Evolutionary conservation across 2,329 filamentous ascomycete species (phyloP).

Genomic region (Aphanocladium album): DNA sequence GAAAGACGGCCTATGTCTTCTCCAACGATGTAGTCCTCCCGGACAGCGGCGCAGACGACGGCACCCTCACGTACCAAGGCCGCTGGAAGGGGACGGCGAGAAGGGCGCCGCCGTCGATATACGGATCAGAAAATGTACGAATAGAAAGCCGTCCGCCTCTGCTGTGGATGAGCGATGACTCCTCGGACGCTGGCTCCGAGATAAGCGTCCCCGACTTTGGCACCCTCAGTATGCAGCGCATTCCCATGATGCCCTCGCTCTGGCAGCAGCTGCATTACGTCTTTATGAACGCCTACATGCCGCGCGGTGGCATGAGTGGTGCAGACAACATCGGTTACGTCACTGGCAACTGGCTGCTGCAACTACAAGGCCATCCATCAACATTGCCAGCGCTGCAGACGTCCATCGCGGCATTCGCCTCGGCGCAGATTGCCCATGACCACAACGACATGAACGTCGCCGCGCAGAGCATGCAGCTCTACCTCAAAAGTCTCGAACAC

Average conservation of each 20-base stretch:
- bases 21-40: constrained; percentile 11
- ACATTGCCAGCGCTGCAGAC: constrained; percentile 8
- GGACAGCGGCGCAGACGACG: neutral
- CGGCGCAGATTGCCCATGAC: constrained; percentile 7
- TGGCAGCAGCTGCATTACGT: constrained; percentile 13
- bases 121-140: neutral
- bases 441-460: constrained; percentile 2
- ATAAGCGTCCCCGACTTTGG: neutral
- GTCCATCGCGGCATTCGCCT: constrained; percentile 9
- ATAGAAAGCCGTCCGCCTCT: neutral
- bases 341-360: constrained; percentile 12
- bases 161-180: neutral
- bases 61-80: constrained; percentile 6
- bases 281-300: constrained; percentile 12
- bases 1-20: constrained; percentile 13
- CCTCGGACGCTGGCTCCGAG: neutral
- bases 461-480: constrained; percentile 9
- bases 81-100: constrained; percentile 3
- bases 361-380: constrained; percentile 1
- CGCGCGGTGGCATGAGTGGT: neutral
- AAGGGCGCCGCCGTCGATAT: neutral
- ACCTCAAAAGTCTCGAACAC: constrained; percentile 8
- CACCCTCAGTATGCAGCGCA: neutral
- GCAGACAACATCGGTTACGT: neutral
- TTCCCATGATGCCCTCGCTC: constrained; percentile 4